Evolutionary conservation across 2,329 filamentous ascomycete species (phyloP), one percentile per base, ranked within the genome.

Genomic region (Paraphoma sp.): DNA sequence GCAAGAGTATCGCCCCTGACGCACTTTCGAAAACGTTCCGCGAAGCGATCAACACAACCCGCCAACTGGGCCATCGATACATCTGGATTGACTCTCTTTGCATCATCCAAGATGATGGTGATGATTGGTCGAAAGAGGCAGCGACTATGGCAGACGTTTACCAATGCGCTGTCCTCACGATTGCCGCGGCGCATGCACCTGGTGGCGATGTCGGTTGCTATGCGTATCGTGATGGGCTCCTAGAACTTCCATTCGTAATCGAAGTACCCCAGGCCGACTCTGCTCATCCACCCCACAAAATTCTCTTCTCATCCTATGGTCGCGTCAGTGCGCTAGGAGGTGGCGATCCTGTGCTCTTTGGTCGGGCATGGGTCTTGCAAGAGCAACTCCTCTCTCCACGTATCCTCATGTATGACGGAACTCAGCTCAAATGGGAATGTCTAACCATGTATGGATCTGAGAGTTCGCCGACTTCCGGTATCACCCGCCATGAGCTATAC

Each of bases 81-180:
- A 45, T 68, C 12, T 68, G 61, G 63, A 68, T 68, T 28, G 59
- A 63, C 18, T 59, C 51, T 4, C 44, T 65, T 17, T 70, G 68
- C 41, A 71, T 71, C 42, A 60, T 68, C 11, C 67, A 70, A 53
- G 63, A 69, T 28, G 45, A 55, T 28, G 47, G 41, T 8, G 54
- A 53, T 12, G 70, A 73, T 45, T 73, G 69, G 70, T 51, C 54
- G 17, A 51, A 55, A 3, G 66, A 73, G 48, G 63, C 65, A 18
- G 62, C 60, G 11, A 63, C 59, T 2, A 73, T 73, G 69, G 61
- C 62, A 33, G 57, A 61, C 40, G 60, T 73, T 1, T 73, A 71
- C 53, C 60, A 56, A 16, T 58, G 63, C 29, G 67, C 68, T 2
- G 43, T 38, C 4, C 29, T 69, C 1, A 72, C 62, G 10, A 64